A percentile compares a stretch with the other conserved stretches of the same genome.
phyloP scores from a whole-genome alignment of 352 stramenopile species.

The Phytophthora podocarpi region DNA sequence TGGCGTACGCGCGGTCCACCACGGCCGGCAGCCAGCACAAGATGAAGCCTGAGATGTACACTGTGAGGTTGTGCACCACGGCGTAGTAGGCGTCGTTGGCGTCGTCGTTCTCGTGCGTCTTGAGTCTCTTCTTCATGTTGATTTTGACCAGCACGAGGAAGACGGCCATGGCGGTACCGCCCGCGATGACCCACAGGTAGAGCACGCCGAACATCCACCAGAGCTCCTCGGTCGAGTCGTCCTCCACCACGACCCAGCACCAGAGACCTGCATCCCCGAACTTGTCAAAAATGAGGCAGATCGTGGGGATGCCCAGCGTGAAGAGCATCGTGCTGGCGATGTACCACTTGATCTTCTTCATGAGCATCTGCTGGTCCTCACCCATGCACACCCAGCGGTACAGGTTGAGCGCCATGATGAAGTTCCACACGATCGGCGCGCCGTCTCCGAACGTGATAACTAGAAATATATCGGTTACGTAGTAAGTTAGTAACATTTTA shows the following conservation, averaged over 20 bases:
- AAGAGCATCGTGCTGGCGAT: conserved; percentile 65
- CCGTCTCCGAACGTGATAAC: conserved; percentile 83
- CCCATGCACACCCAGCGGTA: conserved; percentile 85
- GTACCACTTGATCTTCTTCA: conserved; percentile 87
- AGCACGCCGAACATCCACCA: conserved; percentile 78
- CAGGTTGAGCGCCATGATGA: conserved; percentile 85
- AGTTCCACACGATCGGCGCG: conserved; percentile 82
- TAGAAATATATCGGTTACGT: too few species aligned
- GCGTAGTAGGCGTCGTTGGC: conserved; percentile 77
- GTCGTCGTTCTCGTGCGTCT: conserved; percentile 78
- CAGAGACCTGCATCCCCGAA: conserved; percentile 75
- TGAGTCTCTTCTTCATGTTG: conserved; percentile 75
- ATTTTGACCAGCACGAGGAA: conserved; percentile 81
- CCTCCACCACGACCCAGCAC: conserved; percentile 75
- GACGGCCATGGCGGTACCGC: conserved; percentile 54
- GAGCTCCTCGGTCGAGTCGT: conserved; percentile 52
- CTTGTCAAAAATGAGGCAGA: conserved; percentile 60
- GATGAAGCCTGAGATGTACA: conserved; percentile 84
- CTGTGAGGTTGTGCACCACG: conserved; percentile 82
- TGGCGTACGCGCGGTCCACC: conserved; percentile 63
- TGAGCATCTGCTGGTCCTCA: conserved; percentile 83
- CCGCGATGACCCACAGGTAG: conserved; percentile 79
- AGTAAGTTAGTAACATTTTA: conserved; percentile 1
- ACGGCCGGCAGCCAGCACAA: conserved; percentile 81
- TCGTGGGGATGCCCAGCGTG: conserved; percentile 56